phyloP scores from a whole-genome alignment of 495 filamentous ascomycete genomes.

The Aspergillus carlsbadensis region DNA sequence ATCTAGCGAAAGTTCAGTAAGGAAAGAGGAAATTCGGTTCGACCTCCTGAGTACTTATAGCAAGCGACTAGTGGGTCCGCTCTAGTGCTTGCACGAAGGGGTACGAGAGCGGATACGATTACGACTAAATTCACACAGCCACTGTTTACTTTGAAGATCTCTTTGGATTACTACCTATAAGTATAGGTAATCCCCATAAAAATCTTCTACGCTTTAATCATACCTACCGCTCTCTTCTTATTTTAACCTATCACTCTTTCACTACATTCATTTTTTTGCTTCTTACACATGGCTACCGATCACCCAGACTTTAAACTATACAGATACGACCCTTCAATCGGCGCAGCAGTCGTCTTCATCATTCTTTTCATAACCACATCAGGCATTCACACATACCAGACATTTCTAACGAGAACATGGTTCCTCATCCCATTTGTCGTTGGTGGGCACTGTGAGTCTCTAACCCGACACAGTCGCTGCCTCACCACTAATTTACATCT shows the following conservation, averaged over 20 bases:
- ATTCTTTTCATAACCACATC: not conserved
- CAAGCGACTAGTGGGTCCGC: not conserved
- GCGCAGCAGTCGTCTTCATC: not conserved
- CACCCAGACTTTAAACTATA: not conserved
- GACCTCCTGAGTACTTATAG: not conserved
- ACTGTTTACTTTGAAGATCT: too few species aligned
- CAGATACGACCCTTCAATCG: not conserved
- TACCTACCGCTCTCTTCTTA: not conserved
- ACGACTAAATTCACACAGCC: not conserved
- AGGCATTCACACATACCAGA: not conserved
- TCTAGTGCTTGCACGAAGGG: too few species aligned
- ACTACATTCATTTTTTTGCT: not conserved
- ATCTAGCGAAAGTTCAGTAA: not conserved
- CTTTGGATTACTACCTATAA: too few species aligned
- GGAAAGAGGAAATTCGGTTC: not conserved
- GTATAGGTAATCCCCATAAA: too few species aligned
- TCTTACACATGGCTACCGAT: not conserved
- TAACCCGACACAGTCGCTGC: not conserved
- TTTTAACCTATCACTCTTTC: not conserved
- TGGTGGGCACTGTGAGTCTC: slow-evolving; percentile 52
- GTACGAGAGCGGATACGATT: not conserved
- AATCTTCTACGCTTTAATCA: not conserved
- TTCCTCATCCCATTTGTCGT: slow-evolving; percentile 55
- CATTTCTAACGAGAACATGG: not conserved
- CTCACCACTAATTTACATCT: not conserved